phyloP scores from a whole-genome alignment of 257 asterid species.

The Plantago ovata region DNA sequence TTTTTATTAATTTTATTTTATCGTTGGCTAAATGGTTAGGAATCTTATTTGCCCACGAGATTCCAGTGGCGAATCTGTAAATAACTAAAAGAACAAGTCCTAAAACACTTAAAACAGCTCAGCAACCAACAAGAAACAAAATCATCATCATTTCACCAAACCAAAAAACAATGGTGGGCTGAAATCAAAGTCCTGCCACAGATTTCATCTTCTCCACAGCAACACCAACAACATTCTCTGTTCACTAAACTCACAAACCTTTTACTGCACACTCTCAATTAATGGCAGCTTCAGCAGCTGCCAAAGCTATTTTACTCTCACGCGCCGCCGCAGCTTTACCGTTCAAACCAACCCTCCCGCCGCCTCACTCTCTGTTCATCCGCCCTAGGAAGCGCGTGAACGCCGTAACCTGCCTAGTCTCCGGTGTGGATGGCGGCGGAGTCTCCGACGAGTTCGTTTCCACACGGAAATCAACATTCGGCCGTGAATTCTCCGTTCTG shows the following conservation, averaged over 20 bases:
- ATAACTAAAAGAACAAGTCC: too few species aligned
- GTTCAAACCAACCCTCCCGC: constrained; percentile 30
- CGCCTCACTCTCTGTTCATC: constrained; percentile 35
- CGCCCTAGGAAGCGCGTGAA: constrained; percentile 33
- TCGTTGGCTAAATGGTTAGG: too few species aligned
- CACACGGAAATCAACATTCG: constrained; percentile 66
- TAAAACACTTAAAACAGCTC: too few species aligned
- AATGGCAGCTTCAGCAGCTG: constrained; percentile 64
- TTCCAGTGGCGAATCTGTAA: too few species aligned
- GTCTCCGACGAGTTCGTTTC: constrained; percentile 94
- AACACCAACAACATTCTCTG: not conserved
- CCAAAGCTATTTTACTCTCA: constrained; percentile 47
- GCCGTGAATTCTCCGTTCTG: constrained; percentile 80
- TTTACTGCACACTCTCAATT: not conserved
- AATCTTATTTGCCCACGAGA: too few species aligned
- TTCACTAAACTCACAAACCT: not conserved
- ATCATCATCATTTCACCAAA: too few species aligned
- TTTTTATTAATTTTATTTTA: too few species aligned
- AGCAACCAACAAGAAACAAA: too few species aligned
- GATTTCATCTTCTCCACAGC: not conserved
- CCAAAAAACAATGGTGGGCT: too few species aligned
- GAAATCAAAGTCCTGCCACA: too few species aligned
- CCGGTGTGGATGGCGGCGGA: constrained; percentile 97
- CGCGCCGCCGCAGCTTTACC: constrained; percentile 55
- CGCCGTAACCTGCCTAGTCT: constrained; percentile 50